Conservation (phyloP, 495 filamentous ascomycete genomes). For the Podospora anserina region DNA sequence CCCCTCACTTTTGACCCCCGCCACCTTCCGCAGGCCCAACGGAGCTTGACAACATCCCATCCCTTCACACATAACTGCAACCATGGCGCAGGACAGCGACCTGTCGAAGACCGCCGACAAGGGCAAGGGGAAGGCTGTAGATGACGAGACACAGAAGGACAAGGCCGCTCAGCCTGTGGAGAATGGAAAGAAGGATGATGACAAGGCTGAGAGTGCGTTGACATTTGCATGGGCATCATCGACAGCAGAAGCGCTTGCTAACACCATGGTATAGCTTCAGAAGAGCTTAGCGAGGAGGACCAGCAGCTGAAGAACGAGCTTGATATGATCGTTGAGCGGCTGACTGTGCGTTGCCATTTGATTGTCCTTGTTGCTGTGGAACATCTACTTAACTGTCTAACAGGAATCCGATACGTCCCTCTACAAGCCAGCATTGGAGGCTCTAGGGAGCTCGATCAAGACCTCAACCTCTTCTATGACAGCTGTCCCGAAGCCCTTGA, state of each 20-base stretch:
- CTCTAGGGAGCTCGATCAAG: constrained; percentile 96
- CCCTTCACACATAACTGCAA: constrained; percentile 20
- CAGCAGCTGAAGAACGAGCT: constrained; percentile 97
- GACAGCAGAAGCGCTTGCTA: constrained; percentile 15
- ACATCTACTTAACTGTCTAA: constrained; percentile 14
- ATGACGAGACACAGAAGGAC: constrained; percentile 62
- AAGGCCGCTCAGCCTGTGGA: constrained; percentile 63
- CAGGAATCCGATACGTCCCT: constrained; percentile 83
- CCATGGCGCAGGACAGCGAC: constrained; percentile 91
- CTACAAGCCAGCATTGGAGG: constrained; percentile 87
- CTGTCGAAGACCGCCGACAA: constrained; percentile 81
- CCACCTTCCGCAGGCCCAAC: constrained; percentile 8
- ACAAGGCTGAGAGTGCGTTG: constrained; percentile 47
- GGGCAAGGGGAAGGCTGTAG: constrained; percentile 87
- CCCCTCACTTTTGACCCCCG: not conserved
- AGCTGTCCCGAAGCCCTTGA: constrained; percentile 94
- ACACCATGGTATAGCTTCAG: constrained; percentile 34
- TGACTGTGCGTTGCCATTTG: constrained; percentile 63
- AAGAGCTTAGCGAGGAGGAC: constrained; percentile 96
- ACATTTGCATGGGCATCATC: constrained; percentile 5
- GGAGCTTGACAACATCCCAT: constrained; percentile 8
- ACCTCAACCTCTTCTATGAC: constrained; percentile 99
- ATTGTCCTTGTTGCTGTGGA: constrained; percentile 25
- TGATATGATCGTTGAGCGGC: constrained; percentile 94
- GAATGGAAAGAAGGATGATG: constrained; percentile 73